Conservation (phyloP, 1,284 basidiomycete genomes). For the Moesziomyces parantarcticus region DNA sequence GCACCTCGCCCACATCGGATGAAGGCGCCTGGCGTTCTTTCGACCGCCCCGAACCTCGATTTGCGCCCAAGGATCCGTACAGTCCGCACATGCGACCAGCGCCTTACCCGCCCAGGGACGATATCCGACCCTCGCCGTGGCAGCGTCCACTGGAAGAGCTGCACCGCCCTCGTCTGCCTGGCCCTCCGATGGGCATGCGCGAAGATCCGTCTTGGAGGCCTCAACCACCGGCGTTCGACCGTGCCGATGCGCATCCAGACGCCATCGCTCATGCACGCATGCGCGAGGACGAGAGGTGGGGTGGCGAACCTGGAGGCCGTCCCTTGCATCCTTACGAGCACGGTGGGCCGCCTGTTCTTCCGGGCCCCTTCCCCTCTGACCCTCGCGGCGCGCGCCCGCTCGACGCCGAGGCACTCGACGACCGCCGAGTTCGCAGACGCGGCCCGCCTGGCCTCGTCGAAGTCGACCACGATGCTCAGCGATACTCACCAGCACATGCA, state of each 20-base stretch:
- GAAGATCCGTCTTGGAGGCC: slow-evolving; percentile 25
- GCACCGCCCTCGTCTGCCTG: slow-evolving; percentile 27
- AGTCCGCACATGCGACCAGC: slow-evolving; percentile 17
- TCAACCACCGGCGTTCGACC: slow-evolving; percentile 9
- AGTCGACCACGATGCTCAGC: slow-evolving; percentile 17
- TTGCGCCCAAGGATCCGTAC: slow-evolving; percentile 20
- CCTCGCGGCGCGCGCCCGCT: slow-evolving; percentile 10
- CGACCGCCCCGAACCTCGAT: slow-evolving; percentile 21
- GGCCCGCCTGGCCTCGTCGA: slow-evolving; percentile 19
- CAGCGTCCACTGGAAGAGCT: slow-evolving; percentile 19
- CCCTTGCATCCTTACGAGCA: slow-evolving; percentile 20
- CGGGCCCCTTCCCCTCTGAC: slow-evolving; percentile 13
- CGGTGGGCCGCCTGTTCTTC: slow-evolving; percentile 4
- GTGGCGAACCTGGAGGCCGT: slow-evolving; percentile 17
- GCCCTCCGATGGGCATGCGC: slow-evolving; percentile 10
- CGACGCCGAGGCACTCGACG: slow-evolving; percentile 20
- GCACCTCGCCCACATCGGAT: slow-evolving; percentile 16
- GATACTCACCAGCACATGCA: slow-evolving; percentile 14
- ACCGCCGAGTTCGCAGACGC: slow-evolving; percentile 20
- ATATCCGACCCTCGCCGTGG: slow-evolving; percentile 17
- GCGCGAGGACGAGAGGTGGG: slow-evolving; percentile 30
- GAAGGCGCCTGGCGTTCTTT: slow-evolving; percentile 24
- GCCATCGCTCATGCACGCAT: slow-evolving; percentile 19
- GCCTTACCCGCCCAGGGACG: slow-evolving; percentile 14
- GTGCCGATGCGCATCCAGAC: slow-evolving; percentile 14